Percentiles rank a stretch among this genome's conserved stretches.
phyloP scores from a whole-genome alignment of 768 basidiomycete genomes.

The Pisolithus orientalis region DNA sequence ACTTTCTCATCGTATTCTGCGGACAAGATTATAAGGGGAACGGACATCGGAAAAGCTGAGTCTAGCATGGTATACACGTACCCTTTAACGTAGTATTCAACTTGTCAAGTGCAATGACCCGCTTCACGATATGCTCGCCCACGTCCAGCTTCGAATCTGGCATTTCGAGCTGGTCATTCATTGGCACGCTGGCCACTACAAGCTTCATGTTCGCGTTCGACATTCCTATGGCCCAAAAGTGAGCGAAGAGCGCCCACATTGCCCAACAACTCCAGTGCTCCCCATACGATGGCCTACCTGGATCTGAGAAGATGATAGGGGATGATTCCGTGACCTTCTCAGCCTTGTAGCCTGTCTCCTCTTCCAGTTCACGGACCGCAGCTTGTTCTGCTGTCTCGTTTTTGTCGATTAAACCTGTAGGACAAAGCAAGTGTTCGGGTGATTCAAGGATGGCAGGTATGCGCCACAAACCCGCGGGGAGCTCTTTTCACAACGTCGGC shows the following conservation, averaged over 20 bases:
- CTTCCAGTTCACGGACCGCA: conserved; percentile 83
- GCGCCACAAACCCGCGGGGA: conserved; percentile 48
- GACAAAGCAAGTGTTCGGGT: background rate
- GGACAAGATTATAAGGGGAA: background rate
- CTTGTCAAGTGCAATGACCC: conserved; percentile 62
- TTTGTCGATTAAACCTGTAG: conserved; percentile 73
- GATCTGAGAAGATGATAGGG: conserved; percentile 60
- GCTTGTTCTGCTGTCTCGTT: conserved; percentile 70
- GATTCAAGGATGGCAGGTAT: background rate
- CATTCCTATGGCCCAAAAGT: conserved; percentile 55
- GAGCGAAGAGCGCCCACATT: background rate
- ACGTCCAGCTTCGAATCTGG: conserved; percentile 73
- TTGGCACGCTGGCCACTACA: conserved; percentile 59
- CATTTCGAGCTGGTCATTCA: conserved; percentile 60
- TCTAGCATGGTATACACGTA: conserved; percentile 27
- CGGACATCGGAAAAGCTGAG: background rate
- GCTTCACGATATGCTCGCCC: conserved; percentile 80
- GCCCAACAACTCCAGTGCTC: background rate
- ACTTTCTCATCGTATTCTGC: conserved; percentile 60
- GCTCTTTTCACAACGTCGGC: conserved; percentile 29
- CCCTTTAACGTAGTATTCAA: conserved; percentile 62
- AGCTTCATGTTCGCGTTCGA: conserved; percentile 91
- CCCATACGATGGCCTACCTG: conserved; percentile 41
- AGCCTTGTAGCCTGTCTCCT: conserved; percentile 88
- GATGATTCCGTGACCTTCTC: conserved; percentile 53